Conservation (phyloP, 495 filamentous ascomycete genomes). For the Staphylotrichum longicolle region DNA sequence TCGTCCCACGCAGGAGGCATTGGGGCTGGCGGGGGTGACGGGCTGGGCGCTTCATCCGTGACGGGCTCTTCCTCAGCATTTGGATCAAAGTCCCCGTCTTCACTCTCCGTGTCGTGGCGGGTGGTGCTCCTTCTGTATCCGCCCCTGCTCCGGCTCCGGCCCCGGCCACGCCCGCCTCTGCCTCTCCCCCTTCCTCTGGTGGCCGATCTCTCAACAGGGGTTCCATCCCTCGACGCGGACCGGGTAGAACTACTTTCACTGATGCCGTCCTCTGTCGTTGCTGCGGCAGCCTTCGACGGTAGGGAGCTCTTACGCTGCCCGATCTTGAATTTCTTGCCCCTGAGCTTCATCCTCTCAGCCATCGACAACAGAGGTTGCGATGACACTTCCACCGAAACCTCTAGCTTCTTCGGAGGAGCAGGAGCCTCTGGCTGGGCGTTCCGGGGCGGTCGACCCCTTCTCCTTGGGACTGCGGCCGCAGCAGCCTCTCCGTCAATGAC, state of each 20-base stretch:
- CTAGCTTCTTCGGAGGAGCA: not conserved
- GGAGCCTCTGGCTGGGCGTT: conserved; percentile 11
- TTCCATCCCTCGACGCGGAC: no score
- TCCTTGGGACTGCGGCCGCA: conserved; percentile 17
- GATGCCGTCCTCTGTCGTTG: conserved; percentile 18
- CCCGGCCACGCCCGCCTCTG: conserved; percentile 5
- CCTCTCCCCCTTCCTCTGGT: conserved; percentile 9
- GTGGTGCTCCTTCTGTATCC: not conserved
- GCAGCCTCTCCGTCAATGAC: conserved; percentile 10
- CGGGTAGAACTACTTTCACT: conserved; percentile 7
- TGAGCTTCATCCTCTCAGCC: conserved; percentile 45
- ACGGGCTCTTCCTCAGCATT: conserved; percentile 25
- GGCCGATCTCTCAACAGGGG: not conserved
- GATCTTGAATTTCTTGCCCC: conserved; percentile 48
- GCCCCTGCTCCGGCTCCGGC: no score
- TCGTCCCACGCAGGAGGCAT: no score
- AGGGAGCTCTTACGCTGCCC: conserved; percentile 26
- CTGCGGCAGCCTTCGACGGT: conserved; percentile 11
- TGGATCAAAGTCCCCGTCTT: conserved; percentile 39
- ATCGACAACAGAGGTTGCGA: conserved; percentile 40
- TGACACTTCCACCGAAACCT: conserved; percentile 14
- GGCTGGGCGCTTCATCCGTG: conserved; percentile 15
- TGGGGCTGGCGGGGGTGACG: conserved; percentile 2
- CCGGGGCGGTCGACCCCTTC: conserved; percentile 30
- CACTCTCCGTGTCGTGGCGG: conserved; percentile 21